Conservation (phyloP, 257 asterid genomes). For the Scutellaria barbata region DNA sequence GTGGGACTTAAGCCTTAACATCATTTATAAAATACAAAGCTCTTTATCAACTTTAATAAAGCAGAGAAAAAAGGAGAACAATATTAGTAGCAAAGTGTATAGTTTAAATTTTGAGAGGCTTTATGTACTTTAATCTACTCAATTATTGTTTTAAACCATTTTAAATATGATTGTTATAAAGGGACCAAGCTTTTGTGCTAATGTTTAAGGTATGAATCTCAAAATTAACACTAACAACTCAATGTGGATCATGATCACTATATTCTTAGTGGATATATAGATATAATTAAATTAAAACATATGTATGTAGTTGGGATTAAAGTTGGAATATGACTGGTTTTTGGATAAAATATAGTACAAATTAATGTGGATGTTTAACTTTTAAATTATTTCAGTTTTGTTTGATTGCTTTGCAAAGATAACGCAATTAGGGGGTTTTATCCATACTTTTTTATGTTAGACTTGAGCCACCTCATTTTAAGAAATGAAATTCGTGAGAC, state of each 20-base stretch:
- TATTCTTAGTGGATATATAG: slow-evolving; percentile 36
- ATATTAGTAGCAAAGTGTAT: slow-evolving; percentile 23
- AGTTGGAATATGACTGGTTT: slow-evolving; percentile 2
- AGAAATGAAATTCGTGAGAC: no score
- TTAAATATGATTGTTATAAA: slow-evolving; percentile 35
- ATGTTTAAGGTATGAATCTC: slow-evolving; percentile 23
- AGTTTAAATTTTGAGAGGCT: background rate
- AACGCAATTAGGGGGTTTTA: background rate
- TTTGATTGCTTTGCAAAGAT: slow-evolving; percentile 10
- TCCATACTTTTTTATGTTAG: no score
- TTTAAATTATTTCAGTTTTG: slow-evolving; percentile 23
- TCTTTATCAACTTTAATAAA: slow-evolving; percentile 45
- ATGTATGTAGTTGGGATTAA: background rate
- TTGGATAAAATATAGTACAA: slow-evolving; percentile 4
- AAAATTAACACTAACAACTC: slow-evolving; percentile 13
- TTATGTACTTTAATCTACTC: slow-evolving; percentile 29
- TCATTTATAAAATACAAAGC: slow-evolving; percentile 27
- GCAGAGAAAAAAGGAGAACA: slow-evolving; percentile 25
- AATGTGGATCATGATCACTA: slow-evolving; percentile 12
- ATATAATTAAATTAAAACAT: background rate
- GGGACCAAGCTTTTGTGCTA: slow-evolving; percentile 38
- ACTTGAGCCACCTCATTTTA: no score
- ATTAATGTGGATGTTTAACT: background rate
- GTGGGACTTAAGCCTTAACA: slow-evolving; percentile 35
- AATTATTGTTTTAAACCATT: slow-evolving; percentile 8